Evolutionary conservation across 345 rosid genomes (phyloP).

Genomic region (Euphorbia pulcherrima): DNA sequence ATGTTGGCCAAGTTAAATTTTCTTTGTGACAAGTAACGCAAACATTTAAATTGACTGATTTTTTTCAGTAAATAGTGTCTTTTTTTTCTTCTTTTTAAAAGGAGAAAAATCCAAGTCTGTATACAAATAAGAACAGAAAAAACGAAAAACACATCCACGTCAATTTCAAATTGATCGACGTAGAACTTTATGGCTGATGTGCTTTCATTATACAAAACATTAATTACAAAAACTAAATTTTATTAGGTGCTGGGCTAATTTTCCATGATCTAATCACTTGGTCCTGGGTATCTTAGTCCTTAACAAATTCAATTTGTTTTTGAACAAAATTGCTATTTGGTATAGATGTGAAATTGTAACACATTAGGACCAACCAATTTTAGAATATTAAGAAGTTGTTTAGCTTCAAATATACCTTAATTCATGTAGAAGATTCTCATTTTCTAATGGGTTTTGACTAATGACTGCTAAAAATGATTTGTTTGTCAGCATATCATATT

Average conservation of each 20-base stretch:
- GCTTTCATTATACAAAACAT: background rate
- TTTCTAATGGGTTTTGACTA: background rate
- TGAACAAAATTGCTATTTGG: background rate
- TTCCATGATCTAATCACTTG: background rate
- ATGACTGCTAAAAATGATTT: background rate
- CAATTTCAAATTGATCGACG: too few relatives aligned
- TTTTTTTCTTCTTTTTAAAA: too few relatives aligned
- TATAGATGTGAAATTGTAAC: background rate
- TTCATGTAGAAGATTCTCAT: background rate
- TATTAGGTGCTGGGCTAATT: background rate
- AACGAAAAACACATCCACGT: too few relatives aligned
- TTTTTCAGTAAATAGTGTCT: too few relatives aligned
- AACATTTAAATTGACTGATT: too few relatives aligned
- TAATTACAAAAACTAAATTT: background rate
- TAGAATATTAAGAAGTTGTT: background rate
- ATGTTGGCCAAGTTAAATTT: too few relatives aligned
- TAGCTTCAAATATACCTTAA: constrained; percentile 1
- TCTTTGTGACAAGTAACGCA: too few relatives aligned
- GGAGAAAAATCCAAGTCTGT: too few relatives aligned
- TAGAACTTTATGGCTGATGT: background rate
- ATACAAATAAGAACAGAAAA: too few relatives aligned
- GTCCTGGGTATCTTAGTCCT: background rate
- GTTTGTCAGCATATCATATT: background rate
- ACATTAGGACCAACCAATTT: background rate
- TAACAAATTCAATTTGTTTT: background rate